Percentiles rank a stretch among this genome's conserved stretches.
Evolutionary conservation across 306 rosid species (phyloP).

Genomic region (Phaseolus lunatus): DNA sequence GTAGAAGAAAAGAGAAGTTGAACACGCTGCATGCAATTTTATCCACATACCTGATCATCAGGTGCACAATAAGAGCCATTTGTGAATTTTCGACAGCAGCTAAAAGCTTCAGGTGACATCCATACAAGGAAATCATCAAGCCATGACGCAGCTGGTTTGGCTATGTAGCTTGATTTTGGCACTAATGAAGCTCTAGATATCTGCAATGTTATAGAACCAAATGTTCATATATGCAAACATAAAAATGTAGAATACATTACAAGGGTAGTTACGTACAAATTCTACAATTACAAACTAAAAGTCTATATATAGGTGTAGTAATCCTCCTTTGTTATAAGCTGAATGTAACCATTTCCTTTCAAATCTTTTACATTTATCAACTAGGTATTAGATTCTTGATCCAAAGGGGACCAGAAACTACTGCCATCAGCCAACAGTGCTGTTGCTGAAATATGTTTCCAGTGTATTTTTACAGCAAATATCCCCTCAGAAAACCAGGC

Average conservation of each 20-base stretch:
- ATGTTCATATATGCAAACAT: conserved; percentile 27
- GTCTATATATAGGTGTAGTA: not conserved
- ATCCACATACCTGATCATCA: conserved; percentile 83
- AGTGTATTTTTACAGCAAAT: not conserved
- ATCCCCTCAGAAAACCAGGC: not conserved
- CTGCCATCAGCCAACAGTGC: not conserved
- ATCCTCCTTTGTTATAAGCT: not conserved
- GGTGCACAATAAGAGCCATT: conserved; percentile 96
- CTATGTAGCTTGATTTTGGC: conserved; percentile 84
- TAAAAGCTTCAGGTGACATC: conserved; percentile 98
- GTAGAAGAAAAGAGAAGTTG: conserved; percentile 34
- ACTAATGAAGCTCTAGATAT: conserved; percentile 85
- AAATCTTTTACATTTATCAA: not conserved
- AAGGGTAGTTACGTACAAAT: not conserved
- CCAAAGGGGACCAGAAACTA: not conserved
- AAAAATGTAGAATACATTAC: not conserved
- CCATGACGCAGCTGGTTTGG: conserved; percentile 99
- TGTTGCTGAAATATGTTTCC: not conserved
- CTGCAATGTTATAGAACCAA: conserved; percentile 55
- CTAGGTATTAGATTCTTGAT: not conserved
- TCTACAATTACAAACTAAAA: too few species aligned
- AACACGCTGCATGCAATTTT: conserved; percentile 6
- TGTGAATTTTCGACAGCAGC: conserved; percentile 92
- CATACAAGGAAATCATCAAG: conserved; percentile 99
- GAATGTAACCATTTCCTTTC: not conserved